Base-by-base conservation (phyloP, 306 rosid genomes). In the Fragaria vesca region DNA sequence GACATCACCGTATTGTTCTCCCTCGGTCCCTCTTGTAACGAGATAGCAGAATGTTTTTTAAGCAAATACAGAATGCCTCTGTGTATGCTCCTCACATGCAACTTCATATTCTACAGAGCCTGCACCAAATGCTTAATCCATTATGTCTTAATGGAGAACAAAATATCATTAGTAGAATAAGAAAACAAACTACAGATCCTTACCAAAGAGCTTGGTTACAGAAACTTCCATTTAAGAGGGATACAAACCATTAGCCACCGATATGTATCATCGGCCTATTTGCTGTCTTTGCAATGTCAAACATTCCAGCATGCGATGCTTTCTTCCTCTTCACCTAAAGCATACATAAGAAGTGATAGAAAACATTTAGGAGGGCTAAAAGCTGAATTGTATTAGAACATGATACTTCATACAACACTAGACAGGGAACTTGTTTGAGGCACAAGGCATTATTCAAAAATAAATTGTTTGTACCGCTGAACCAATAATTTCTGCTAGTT, bases 211-310 rank as follows among this genome's bases (percentile, higher is more conserved):
- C 36, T 51, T 52, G 61, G 45, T 17, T 3, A 71, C 18, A 9
- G 30, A 28, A 10, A 71, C 16, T 2, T 51, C 11, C 47, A 36
- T 51, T 10, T 21, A 12, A 20, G 38, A 36, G 36, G 11, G 6
- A 75, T 47, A 84, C 62, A 82, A 76, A 69, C 81, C 84, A 88
- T 88, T 83, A 93, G 87, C 98, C 98, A 43, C 98, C 98, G 46
- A 95, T 91, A 85, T 91, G 98, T 74, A 95, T 91, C 98, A 95
- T 92, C 13, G 98, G 97, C 91, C 97, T 88, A 74, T 95, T 95
- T 77, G 93, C 85, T 6, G 97, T 94, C 85, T 91, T 92, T 26
- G 97, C 97, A 74, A 95, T 80, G 80, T 95, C 96, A 58, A 92
- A 89, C 97, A 95, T 95, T 32, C 97, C 97, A 30, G 98, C 97